These are phyloP conservation scores for Solanum ossicruentum DNA, from an alignment of 257 asterid species.

Conservation along the genomic window DNA sequence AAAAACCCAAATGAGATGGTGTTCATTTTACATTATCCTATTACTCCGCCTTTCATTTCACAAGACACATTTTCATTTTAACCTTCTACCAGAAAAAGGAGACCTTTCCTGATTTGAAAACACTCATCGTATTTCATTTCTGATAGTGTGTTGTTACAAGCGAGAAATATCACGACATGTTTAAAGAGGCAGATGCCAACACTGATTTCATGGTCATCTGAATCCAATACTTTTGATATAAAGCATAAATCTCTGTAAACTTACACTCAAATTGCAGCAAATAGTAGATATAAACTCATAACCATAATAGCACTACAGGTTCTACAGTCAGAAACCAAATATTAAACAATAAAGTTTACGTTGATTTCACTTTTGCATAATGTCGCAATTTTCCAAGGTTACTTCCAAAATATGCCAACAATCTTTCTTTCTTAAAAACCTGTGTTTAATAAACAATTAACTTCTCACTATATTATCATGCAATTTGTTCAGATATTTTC, in stretches of 20 bases:
- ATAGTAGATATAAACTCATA: background rate
- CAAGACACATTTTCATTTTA: background rate
- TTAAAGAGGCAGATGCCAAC: background rate
- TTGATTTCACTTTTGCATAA: background rate
- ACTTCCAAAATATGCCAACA: background rate
- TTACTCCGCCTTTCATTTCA: background rate
- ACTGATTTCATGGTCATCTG: background rate
- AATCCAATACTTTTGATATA: background rate
- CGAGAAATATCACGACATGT: background rate
- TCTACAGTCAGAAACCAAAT: too few relatives aligned
- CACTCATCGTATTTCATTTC: background rate
- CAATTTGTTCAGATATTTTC: background rate
- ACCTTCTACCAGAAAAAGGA: background rate
- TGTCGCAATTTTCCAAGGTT: background rate
- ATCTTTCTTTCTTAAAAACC: background rate
- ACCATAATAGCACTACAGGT: background rate
- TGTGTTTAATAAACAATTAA: background rate
- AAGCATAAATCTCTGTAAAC: background rate
- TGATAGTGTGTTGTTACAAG: background rate
- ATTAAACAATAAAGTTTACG: too few relatives aligned
- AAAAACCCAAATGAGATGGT: background rate
- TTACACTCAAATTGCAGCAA: background rate
- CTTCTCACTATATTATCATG: background rate
- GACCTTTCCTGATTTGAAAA: background rate
- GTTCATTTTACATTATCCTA: background rate